Conservation (phyloP, 1,284 basidiomycete species). For the Irpex sp. region DNA sequence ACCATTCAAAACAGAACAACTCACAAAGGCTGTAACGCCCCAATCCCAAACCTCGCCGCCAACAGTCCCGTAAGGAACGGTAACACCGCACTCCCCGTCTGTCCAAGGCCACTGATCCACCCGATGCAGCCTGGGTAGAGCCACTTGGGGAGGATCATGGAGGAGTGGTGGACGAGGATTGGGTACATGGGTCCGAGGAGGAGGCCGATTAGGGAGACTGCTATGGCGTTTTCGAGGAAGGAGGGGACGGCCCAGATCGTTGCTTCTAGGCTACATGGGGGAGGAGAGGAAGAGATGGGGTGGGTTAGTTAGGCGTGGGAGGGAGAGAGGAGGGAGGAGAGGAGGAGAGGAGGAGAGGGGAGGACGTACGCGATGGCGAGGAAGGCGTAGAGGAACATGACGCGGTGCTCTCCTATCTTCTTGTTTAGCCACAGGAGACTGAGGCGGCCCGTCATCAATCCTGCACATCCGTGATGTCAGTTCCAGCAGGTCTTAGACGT, state of each 20-base stretch:
- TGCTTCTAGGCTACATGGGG: constrained; percentile 42
- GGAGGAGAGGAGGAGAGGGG: not conserved
- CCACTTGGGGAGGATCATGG: constrained; percentile 53
- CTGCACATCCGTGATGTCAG: too few species aligned
- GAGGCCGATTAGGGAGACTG: constrained; percentile 50
- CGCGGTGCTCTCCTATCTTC: constrained; percentile 50
- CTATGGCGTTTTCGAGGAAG: constrained; percentile 52
- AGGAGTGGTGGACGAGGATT: constrained; percentile 56
- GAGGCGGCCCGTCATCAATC: constrained; percentile 53
- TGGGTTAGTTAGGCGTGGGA: constrained; percentile 2
- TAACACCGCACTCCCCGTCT: constrained; percentile 59
- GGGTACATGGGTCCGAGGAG: constrained; percentile 52
- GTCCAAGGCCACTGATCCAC: constrained; percentile 61
- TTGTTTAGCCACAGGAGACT: constrained; percentile 53
- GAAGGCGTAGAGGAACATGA: constrained; percentile 45
- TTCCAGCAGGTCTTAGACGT: too few species aligned
- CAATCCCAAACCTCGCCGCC: constrained; percentile 49
- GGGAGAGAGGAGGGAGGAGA: not conserved
- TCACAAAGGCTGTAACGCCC: constrained; percentile 53
- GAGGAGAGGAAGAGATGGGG: constrained; percentile 7
- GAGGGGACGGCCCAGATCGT: constrained; percentile 61
- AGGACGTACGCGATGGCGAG: constrained; percentile 46
- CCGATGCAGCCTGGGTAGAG: constrained; percentile 63
- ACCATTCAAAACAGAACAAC: constrained; percentile 17
- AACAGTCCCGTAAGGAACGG: constrained; percentile 61